Conservation (phyloP, 768 basidiomycete genomes). For the Tephrocybe sp. region DNA sequence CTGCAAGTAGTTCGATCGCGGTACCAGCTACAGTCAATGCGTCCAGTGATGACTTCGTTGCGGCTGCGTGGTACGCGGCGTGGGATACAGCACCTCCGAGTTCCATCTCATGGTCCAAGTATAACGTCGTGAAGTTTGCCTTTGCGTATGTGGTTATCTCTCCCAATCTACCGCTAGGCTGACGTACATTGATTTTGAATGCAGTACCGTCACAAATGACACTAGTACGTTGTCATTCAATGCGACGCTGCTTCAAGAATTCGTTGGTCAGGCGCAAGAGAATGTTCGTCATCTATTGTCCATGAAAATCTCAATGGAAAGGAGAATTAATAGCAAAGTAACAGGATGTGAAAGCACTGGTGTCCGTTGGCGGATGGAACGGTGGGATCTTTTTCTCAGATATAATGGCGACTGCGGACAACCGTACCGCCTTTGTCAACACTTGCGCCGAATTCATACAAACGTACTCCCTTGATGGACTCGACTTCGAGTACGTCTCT, state of each 20-base stretch:
- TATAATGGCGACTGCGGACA: constrained; percentile 52
- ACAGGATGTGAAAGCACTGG: constrained; percentile 54
- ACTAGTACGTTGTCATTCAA: constrained; percentile 31
- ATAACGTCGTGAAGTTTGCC: constrained; percentile 46
- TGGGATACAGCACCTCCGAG: constrained; percentile 44
- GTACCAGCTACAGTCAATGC: constrained; percentile 2
- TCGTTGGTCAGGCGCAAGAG: constrained; percentile 48
- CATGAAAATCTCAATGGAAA: neutral
- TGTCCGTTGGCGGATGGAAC: constrained; percentile 73
- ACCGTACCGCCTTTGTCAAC: constrained; percentile 66
- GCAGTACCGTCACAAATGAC: constrained; percentile 37
- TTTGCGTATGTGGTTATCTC: constrained; percentile 39
- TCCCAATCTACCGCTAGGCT: neutral
- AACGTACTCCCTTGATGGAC: constrained; percentile 55
- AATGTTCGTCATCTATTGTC: constrained; percentile 30
- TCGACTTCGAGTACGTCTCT: constrained; percentile 51
- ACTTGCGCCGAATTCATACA: constrained; percentile 49
- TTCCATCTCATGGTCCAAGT: constrained; percentile 55
- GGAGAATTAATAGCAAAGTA: neutral
- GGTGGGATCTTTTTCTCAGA: constrained; percentile 66
- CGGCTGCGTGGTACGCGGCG: constrained; percentile 57
- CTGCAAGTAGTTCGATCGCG: neutral
- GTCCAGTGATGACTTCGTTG: constrained; percentile 34
- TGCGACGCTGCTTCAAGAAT: constrained; percentile 49
- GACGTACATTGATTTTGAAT: constrained; percentile 3